Evolutionary conservation across 176 grass and related monocot genomes (phyloP).

Genomic region (Tillandsia leiboldiana): DNA sequence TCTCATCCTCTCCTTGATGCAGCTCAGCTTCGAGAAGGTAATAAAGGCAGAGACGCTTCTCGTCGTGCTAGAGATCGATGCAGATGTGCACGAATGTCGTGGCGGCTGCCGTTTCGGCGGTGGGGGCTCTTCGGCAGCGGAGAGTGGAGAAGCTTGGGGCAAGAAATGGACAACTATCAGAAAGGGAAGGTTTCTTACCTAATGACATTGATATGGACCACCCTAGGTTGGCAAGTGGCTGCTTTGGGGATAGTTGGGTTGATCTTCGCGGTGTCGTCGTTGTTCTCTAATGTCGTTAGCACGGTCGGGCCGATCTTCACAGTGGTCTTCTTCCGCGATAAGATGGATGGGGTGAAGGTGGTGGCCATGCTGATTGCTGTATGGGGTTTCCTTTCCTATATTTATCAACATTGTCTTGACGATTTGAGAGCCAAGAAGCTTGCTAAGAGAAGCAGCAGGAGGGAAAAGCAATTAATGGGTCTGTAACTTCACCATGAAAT

Average conservation of each 20-base stretch:
- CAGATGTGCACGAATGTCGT: constrained; percentile 67
- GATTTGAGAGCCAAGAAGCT: constrained; percentile 43
- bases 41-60: constrained; percentile 74
- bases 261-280: constrained; percentile 77
- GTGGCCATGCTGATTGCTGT: constrained; percentile 69
- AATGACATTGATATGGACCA: constrained; percentile 66
- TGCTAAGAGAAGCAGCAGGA: not conserved
- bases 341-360: constrained; percentile 71
- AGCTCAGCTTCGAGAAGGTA: constrained; percentile 78
- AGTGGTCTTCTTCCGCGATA: constrained; percentile 81
- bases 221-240: constrained; percentile 63
- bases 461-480: no score
- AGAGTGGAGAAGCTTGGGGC: constrained; percentile 60
- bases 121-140: constrained; percentile 80
- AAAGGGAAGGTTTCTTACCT: constrained; percentile 74
- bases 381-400: constrained; percentile 73
- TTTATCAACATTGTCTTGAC: constrained; percentile 75
- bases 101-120: constrained; percentile 39
- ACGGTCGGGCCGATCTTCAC: constrained; percentile 67
- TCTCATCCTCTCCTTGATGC: constrained; percentile 88
- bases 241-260: constrained; percentile 76
- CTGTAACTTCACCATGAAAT: not conserved
- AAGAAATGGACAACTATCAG: constrained; percentile 48
- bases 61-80: constrained; percentile 54
- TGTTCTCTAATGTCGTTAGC: constrained; percentile 94